Conservation (phyloP, 176 grass and related monocot species). For the Ensete ventricosum region DNA sequence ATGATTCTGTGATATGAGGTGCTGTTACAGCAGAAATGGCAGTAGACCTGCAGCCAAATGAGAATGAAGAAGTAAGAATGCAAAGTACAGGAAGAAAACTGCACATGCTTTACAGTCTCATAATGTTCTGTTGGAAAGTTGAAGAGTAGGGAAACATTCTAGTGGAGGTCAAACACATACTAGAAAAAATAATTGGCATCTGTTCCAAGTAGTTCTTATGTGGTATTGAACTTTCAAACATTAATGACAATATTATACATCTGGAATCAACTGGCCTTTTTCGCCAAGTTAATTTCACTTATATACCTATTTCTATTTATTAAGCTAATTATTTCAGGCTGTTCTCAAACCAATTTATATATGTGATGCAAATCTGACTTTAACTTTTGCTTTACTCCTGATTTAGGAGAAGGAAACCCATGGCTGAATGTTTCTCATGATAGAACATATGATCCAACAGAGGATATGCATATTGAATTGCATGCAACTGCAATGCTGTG, state of each 20-base stretch:
- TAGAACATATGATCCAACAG: slow-evolving; percentile 41
- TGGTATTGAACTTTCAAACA: neutral
- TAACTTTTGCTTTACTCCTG: neutral
- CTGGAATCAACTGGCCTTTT: neutral
- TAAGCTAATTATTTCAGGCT: neutral
- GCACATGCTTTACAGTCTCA: neutral
- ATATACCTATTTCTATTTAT: neutral
- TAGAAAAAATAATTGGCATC: neutral
- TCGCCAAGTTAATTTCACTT: neutral
- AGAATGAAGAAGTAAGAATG: neutral
- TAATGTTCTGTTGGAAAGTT: neutral
- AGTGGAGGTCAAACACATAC: neutral
- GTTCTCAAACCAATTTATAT: neutral
- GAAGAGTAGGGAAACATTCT: neutral
- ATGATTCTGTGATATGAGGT: neutral
- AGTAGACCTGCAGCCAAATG: neutral
- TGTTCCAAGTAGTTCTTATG: neutral
- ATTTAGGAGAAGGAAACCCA: slow-evolving; percentile 59
- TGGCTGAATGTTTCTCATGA: slow-evolving; percentile 64
- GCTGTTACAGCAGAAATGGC: too few relatives aligned
- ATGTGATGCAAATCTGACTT: neutral
- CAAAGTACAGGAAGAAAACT: neutral
- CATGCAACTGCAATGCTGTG: slow-evolving; percentile 81
- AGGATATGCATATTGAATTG: slow-evolving; percentile 64
- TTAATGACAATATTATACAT: neutral